Conservation (phyloP, 257 asterid species). For the Forsythia viridissima region DNA sequence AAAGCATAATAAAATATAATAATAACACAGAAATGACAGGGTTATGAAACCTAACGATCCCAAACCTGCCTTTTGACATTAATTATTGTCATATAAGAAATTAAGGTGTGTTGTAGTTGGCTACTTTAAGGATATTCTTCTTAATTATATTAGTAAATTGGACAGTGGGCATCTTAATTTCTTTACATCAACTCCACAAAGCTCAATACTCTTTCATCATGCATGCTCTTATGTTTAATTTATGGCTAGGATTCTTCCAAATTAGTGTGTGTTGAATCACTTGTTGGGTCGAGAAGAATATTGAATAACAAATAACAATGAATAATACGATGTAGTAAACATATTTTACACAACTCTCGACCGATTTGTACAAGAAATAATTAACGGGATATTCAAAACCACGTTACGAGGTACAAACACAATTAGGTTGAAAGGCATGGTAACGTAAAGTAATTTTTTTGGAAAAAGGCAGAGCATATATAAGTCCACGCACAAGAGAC, state of each 20-base stretch:
- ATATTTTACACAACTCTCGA: no score
- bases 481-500: conserved; percentile 20
- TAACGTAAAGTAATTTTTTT: background rate
- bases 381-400: no score
- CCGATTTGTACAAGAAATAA: no score
- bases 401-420: no score
- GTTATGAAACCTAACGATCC: conserved; percentile 48
- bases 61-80: conserved; percentile 28
- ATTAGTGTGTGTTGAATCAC: conserved; percentile 11
- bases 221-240: background rate
- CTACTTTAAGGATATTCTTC: conserved; percentile 46
- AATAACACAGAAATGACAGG: conserved; percentile 24
- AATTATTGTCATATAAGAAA: conserved; percentile 20
- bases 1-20: conserved; percentile 24
- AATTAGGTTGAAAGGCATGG: background rate
- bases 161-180: conserved; percentile 59
- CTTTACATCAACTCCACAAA: conserved; percentile 30
- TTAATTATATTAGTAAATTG: conserved; percentile 14
- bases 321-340: no score
- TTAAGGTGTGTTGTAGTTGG: conserved; percentile 39
- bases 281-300: no score
- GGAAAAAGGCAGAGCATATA: background rate
- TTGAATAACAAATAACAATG: no score
- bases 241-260: conserved; percentile 13
- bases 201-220: background rate